Conservation (phyloP, 768 basidiomycete genomes). For the Pleurotus ostreatus region DNA sequence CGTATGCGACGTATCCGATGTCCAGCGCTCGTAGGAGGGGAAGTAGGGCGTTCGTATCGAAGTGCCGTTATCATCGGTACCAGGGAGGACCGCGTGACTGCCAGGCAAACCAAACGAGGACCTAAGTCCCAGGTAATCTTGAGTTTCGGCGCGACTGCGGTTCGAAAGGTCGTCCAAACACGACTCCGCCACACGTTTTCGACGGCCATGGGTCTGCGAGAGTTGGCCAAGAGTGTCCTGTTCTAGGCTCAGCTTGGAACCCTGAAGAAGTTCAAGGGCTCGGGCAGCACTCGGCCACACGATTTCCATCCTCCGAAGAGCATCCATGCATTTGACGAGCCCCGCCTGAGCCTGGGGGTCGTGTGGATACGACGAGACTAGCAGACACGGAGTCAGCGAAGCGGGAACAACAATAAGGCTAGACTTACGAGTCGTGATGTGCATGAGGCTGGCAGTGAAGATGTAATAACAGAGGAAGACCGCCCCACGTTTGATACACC, state of each 20-base stretch:
- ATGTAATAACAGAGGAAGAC: constrained; percentile 77
- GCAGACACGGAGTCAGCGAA: neutral
- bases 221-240: constrained; percentile 17
- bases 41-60: constrained; percentile 19
- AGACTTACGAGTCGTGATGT: constrained; percentile 63
- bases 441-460: constrained; percentile 79
- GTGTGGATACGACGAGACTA: constrained; percentile 59
- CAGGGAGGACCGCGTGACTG: constrained; percentile 4
- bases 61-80: neutral
- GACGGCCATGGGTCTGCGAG: constrained; percentile 28
- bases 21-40: constrained; percentile 44
- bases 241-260: constrained; percentile 44
- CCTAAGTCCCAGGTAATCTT: constrained; percentile 16
- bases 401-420: neutral
- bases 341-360: constrained; percentile 70
- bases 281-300: constrained; percentile 78
- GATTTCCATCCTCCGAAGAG: constrained; percentile 58
- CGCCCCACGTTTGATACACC: constrained; percentile 55
- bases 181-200: constrained; percentile 61
- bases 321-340: constrained; percentile 62
- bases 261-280: constrained; percentile 67
- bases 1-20: constrained; percentile 13
- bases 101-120: constrained; percentile 8
- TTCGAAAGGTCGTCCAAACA: constrained; percentile 30
- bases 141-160: constrained; percentile 1